phyloP scores from a whole-genome alignment of 768 basidiomycete species.

The Fibroporia radiculosa region DNA sequence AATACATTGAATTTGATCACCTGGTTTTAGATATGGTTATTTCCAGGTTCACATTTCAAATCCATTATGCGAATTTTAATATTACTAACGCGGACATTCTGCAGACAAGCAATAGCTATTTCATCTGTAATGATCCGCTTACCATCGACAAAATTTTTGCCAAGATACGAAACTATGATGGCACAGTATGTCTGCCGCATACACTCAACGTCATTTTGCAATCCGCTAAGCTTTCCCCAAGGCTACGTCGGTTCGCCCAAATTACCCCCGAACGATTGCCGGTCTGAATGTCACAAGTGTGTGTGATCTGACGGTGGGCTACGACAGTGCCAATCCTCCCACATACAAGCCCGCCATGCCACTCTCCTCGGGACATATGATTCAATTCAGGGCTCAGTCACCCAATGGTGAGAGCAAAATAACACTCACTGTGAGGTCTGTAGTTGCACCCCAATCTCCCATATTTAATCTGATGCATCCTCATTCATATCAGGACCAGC shows the following conservation, averaged over 20 bases:
- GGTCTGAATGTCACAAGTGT: slow-evolving; percentile 53
- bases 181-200: slow-evolving; percentile 20
- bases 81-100: neutral
- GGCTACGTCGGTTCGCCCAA: slow-evolving; percentile 20
- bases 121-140: slow-evolving; percentile 60
- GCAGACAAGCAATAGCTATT: slow-evolving; percentile 79
- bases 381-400: slow-evolving; percentile 60
- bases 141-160: slow-evolving; percentile 64
- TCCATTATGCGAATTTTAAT: neutral
- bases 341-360: slow-evolving; percentile 53
- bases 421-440: slow-evolving; percentile 63
- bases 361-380: slow-evolving; percentile 78
- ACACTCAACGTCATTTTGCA: neutral
- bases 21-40: slow-evolving; percentile 54
- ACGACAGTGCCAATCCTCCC: slow-evolving; percentile 70
- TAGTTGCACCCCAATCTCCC: slow-evolving; percentile 1
- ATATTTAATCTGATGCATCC: neutral
- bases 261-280: slow-evolving; percentile 57
- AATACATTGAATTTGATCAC: neutral
- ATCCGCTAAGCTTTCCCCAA: neutral
- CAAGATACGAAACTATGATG: slow-evolving; percentile 51
- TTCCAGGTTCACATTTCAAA: slow-evolving; percentile 47
- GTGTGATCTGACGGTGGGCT: slow-evolving; percentile 70
- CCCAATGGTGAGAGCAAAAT: slow-evolving; percentile 37
- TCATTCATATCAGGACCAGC: slow-evolving; percentile 48